phyloP scores from a whole-genome alignment of 768 basidiomycete genomes.

The Suillus ampliporus region DNA sequence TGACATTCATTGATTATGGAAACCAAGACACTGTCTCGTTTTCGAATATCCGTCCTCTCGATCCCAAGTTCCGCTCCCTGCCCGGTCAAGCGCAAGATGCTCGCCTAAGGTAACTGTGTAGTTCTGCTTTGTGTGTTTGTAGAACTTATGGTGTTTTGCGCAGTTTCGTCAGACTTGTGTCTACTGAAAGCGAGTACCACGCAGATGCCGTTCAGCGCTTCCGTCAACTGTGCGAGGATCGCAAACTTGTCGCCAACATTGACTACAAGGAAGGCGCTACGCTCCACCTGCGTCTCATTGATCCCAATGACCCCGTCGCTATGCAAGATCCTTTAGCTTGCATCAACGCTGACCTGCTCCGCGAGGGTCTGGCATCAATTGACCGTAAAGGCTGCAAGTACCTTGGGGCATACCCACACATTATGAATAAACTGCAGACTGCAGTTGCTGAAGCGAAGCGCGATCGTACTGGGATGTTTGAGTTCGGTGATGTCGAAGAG shows the following conservation, averaged over 20 bases:
- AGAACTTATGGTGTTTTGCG: slow-evolving; percentile 14
- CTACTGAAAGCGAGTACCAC: slow-evolving; percentile 85
- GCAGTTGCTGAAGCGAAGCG: slow-evolving; percentile 70
- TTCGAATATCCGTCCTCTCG: slow-evolving; percentile 85
- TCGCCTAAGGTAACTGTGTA: slow-evolving; percentile 67
- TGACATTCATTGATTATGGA: slow-evolving; percentile 94
- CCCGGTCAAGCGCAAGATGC: slow-evolving; percentile 96
- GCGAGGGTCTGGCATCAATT: slow-evolving; percentile 84
- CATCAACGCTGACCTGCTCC: slow-evolving; percentile 88
- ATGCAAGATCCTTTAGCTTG: slow-evolving; percentile 73
- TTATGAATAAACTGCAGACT: slow-evolving; percentile 68
- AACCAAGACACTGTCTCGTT: slow-evolving; percentile 91
- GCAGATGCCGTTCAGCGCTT: slow-evolving; percentile 86
- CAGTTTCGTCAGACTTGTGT: slow-evolving; percentile 88
- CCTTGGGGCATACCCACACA: slow-evolving; percentile 67
- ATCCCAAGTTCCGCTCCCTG: slow-evolving; percentile 86
- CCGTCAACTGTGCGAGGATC: slow-evolving; percentile 85
- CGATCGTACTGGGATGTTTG: slow-evolving; percentile 83
- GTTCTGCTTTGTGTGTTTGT: neutral
- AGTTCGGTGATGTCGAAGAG: slow-evolving; percentile 91
- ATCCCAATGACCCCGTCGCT: slow-evolving; percentile 75
- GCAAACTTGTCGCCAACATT: slow-evolving; percentile 94
- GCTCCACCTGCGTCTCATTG: slow-evolving; percentile 91
- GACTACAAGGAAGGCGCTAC: slow-evolving; percentile 82
- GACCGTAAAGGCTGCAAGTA: slow-evolving; percentile 83